Percentiles rank a stretch among this genome's conserved stretches.
Evolutionary conservation across 73 alveolate genomes (phyloP).

Genomic region (Paramecium biaurelia): DNA sequence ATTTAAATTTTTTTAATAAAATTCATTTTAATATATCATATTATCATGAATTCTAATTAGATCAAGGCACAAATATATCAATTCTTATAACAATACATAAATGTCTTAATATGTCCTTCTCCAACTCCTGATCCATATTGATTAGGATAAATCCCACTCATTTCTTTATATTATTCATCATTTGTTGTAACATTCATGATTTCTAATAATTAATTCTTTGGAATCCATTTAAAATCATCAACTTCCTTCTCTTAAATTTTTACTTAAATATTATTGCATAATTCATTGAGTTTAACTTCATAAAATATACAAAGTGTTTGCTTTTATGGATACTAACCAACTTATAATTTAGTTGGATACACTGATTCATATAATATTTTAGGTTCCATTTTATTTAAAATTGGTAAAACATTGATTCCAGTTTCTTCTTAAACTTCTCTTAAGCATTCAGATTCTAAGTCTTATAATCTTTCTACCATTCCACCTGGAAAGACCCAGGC

Average conservation of each 20-base stretch:
- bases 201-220: neutral
- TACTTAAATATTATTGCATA: neutral
- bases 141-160: conserved; percentile 34
- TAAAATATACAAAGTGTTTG: conserved; percentile 22
- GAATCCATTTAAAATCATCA: conserved; percentile 27
- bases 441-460: neutral
- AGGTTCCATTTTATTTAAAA: neutral
- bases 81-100: neutral
- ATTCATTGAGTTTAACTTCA: neutral
- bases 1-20: no score
- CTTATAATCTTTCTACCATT: neutral
- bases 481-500: conserved; percentile 52
- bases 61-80: neutral
- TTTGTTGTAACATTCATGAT: neutral
- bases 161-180: neutral
- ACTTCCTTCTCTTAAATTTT: conserved; percentile 19
- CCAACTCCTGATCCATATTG: neutral
- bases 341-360: neutral
- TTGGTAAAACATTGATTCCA: neutral
- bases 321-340: neutral
- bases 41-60: no score
- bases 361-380: conserved; percentile 34
- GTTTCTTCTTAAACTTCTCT: conserved; percentile 40
- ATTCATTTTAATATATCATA: neutral
- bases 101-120: conserved; percentile 11